These are phyloP conservation scores for Boletus pseudopeckii DNA, from an alignment of 768 basidiomycete species.

Conservation along the genomic window DNA sequence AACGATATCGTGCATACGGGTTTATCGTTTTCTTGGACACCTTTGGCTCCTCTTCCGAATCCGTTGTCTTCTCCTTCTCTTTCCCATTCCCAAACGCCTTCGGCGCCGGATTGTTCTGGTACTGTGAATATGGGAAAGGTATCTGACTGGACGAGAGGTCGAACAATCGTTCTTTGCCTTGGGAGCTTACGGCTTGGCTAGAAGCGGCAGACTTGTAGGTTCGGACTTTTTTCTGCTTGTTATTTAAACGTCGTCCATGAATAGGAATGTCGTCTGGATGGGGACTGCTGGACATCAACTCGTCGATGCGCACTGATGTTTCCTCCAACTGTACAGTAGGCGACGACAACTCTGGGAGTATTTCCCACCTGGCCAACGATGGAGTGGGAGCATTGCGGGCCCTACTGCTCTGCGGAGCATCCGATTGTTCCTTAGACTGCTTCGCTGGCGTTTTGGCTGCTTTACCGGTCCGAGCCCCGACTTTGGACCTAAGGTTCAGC, in stretches of 20 bases:
- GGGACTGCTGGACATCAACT: conserved; percentile 35
- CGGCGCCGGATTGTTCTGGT: conserved; percentile 15
- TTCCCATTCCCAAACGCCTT: conserved; percentile 27
- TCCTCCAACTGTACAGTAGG: conserved; percentile 33
- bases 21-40: conserved; percentile 20
- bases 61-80: conserved; percentile 32
- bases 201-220: background rate
- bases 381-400: conserved; percentile 2
- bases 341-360: conserved; percentile 25
- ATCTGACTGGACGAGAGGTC: conserved; percentile 50
- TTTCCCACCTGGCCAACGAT: conserved; percentile 29
- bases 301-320: conserved; percentile 22
- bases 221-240: conserved; percentile 12
- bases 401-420: background rate
- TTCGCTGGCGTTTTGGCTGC: conserved; percentile 14
- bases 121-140: conserved; percentile 54
- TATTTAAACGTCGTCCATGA: background rate
- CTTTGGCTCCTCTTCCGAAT: conserved; percentile 22
- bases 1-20: conserved; percentile 33
- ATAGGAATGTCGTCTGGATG: background rate
- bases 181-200: background rate
- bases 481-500: conserved; percentile 3
- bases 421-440: background rate
- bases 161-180: conserved; percentile 39
- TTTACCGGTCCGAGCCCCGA: background rate